phyloP scores from a whole-genome alignment of 2,329 filamentous ascomycete species.

The Scedosporium apiospermum region DNA sequence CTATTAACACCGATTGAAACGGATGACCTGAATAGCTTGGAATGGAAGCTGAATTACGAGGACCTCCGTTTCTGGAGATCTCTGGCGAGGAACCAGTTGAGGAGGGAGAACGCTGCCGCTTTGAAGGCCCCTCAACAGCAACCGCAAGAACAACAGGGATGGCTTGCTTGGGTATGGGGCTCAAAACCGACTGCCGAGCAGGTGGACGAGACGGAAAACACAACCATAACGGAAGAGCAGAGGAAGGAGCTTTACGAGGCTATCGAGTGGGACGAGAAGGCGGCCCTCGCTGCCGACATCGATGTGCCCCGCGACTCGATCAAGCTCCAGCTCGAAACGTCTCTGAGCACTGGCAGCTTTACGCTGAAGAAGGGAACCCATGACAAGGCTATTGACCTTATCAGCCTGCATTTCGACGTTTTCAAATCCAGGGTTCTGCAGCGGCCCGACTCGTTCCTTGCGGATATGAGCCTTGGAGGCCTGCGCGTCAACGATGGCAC shows the following conservation, averaged over 20 bases:
- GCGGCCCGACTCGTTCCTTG: constrained; percentile 80
- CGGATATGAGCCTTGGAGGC: constrained; percentile 83
- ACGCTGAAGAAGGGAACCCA: constrained; percentile 61
- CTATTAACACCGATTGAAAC: constrained; percentile 62
- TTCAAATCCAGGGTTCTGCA: constrained; percentile 88
- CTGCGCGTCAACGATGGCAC: constrained; percentile 94
- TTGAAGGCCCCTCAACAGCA: constrained; percentile 51
- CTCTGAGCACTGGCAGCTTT: constrained; percentile 91
- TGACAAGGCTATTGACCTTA: constrained; percentile 61
- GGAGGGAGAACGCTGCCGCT: constrained; percentile 89
- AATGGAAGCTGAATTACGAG: constrained; percentile 85
- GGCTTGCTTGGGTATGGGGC: constrained; percentile 90
- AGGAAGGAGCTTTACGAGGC: constrained; percentile 93
- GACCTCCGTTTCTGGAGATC: constrained; percentile 97
- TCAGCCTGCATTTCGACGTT: constrained; percentile 87
- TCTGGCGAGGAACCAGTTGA: constrained; percentile 82
- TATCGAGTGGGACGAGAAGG: constrained; percentile 98
- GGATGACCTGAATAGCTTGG: constrained; percentile 64
- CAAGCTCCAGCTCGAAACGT: constrained; percentile 86
- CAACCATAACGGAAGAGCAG: constrained; percentile 88
- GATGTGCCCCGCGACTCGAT: constrained; percentile 85
- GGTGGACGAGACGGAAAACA: constrained; percentile 58
- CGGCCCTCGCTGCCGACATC: constrained; percentile 75
- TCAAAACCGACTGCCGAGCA: constrained; percentile 51
- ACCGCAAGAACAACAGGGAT: constrained; percentile 65